A percentile compares a stretch with the other conserved stretches of the same genome.
Evolutionary conservation across 1,284 basidiomycete species (phyloP).

Genomic region (Coriolopsis trogii): DNA sequence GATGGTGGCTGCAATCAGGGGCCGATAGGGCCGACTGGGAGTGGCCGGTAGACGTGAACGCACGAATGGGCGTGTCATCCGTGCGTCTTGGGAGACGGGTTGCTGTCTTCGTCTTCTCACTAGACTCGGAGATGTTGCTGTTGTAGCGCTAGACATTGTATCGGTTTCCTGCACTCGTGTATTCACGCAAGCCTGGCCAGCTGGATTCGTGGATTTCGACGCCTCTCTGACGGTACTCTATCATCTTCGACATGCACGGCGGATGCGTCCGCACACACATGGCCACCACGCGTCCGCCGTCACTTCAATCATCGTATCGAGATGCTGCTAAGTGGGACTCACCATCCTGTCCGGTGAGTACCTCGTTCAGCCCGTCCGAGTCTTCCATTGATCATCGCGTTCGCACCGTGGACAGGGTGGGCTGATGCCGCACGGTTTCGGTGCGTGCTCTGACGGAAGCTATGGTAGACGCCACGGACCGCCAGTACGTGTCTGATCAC

Average conservation of each 20-base stretch:
- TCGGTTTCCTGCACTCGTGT: too few relatives aligned
- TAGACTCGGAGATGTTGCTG: neutral
- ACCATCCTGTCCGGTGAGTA: constrained; percentile 1
- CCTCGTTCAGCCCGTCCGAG: neutral
- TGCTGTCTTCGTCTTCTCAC: neutral
- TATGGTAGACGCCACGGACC: constrained; percentile 4
- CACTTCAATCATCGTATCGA: too few relatives aligned
- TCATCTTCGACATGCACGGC: too few relatives aligned
- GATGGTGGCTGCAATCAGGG: constrained; percentile 28
- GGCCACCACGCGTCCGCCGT: too few relatives aligned
- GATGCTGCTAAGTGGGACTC: neutral
- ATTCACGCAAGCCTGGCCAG: too few relatives aligned
- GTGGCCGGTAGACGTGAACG: neutral
- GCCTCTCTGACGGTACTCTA: too few relatives aligned
- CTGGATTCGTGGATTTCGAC: too few relatives aligned
- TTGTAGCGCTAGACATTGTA: constrained; percentile 1
- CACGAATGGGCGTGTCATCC: constrained; percentile 1
- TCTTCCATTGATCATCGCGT: constrained; percentile 11
- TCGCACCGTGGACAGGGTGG: constrained; percentile 9
- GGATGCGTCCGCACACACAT: too few relatives aligned
- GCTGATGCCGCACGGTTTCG: constrained; percentile 28
- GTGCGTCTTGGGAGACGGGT: neutral
- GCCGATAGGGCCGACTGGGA: constrained; percentile 10
- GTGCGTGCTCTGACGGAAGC: constrained; percentile 23
- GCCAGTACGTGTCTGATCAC: neutral